Conservation (phyloP, 2,329 filamentous ascomycete species). For the Monosporascus sp. region DNA sequence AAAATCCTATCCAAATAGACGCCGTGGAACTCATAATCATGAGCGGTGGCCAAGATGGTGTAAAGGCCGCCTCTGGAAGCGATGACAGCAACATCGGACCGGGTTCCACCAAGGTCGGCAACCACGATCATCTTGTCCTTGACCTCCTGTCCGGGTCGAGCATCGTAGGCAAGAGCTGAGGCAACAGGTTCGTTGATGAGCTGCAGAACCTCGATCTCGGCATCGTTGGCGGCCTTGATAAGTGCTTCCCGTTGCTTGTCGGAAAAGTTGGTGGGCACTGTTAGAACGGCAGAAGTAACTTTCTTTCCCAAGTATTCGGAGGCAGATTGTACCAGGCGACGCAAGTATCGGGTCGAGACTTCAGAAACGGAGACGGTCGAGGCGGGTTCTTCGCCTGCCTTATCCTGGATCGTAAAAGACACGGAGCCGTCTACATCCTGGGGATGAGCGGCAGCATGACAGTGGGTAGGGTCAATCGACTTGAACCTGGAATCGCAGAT, state of each 20-base stretch:
- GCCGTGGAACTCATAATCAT: slow-evolving; percentile 93
- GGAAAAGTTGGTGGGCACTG: slow-evolving; percentile 87
- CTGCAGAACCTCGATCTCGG: slow-evolving; percentile 84
- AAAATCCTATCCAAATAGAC: slow-evolving; percentile 82
- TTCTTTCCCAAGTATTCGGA: slow-evolving; percentile 89
- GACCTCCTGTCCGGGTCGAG: slow-evolving; percentile 65
- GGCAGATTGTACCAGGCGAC: slow-evolving; percentile 74
- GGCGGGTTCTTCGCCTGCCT: slow-evolving; percentile 51
- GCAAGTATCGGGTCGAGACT: slow-evolving; percentile 77
- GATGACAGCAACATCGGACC: slow-evolving; percentile 86
- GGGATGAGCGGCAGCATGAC: slow-evolving; percentile 89
- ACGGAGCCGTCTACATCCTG: slow-evolving; percentile 66
- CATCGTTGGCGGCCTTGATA: slow-evolving; percentile 68
- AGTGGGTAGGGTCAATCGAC: slow-evolving; percentile 92
- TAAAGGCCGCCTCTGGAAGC: slow-evolving; percentile 94
- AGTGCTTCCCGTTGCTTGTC: slow-evolving; percentile 83
- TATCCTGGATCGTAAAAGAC: slow-evolving; percentile 79
- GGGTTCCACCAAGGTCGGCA: slow-evolving; percentile 85
- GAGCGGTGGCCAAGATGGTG: slow-evolving; percentile 84
- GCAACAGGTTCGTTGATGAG: slow-evolving; percentile 88
- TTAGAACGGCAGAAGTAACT: slow-evolving; percentile 91
- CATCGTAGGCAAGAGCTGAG: slow-evolving; percentile 85
- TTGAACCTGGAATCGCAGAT: slow-evolving; percentile 60
- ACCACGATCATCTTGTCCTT: slow-evolving; percentile 89
- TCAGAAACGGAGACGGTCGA: slow-evolving; percentile 75